phyloP scores from a whole-genome alignment of 2,329 filamentous ascomycete species.

The Exserohilum turcica region DNA sequence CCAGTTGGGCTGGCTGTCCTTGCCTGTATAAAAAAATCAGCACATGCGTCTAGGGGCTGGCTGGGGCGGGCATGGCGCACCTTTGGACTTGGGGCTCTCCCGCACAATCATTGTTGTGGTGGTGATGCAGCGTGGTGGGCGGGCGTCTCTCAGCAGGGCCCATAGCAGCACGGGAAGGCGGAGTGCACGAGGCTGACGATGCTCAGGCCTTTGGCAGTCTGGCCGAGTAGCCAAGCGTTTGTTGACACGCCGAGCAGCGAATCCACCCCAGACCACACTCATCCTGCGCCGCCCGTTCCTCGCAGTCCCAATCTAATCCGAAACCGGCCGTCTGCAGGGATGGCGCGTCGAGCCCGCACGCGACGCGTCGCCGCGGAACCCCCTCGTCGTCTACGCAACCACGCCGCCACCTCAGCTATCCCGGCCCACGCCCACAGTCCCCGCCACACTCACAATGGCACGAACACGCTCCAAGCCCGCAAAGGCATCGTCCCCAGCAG shows the following conservation, averaged over 20 bases:
- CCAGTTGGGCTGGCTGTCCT: conserved; percentile 56
- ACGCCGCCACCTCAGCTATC: not conserved
- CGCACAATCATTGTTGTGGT: conserved; percentile 52
- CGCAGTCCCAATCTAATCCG: conserved; percentile 24
- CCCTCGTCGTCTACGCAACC: not conserved
- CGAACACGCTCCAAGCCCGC: conserved; percentile 44
- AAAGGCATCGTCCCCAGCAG: conserved; percentile 18
- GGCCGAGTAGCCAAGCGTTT: conserved; percentile 6
- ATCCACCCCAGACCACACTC: conserved; percentile 17
- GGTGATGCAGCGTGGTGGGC: conserved; percentile 22
- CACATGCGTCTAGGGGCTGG: not conserved
- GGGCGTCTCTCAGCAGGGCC: conserved; percentile 22
- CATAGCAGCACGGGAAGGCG: conserved; percentile 35
- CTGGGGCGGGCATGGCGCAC: conserved; percentile 28
- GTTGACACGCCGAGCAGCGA: conserved; percentile 26
- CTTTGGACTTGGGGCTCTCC: conserved; percentile 54
- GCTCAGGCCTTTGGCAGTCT: not conserved
- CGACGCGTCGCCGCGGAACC: conserved; percentile 9
- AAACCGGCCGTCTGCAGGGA: conserved; percentile 34
- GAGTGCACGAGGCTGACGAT: not conserved
- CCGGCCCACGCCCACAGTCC: not conserved
- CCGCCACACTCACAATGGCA: conserved; percentile 31
- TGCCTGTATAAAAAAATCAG: conserved; percentile 38
- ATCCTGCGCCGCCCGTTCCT: too few species aligned
- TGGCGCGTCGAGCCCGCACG: conserved; percentile 33